Evolutionary conservation across 1,284 basidiomycete species (phyloP).

Genomic region (Naganishia albida): DNA sequence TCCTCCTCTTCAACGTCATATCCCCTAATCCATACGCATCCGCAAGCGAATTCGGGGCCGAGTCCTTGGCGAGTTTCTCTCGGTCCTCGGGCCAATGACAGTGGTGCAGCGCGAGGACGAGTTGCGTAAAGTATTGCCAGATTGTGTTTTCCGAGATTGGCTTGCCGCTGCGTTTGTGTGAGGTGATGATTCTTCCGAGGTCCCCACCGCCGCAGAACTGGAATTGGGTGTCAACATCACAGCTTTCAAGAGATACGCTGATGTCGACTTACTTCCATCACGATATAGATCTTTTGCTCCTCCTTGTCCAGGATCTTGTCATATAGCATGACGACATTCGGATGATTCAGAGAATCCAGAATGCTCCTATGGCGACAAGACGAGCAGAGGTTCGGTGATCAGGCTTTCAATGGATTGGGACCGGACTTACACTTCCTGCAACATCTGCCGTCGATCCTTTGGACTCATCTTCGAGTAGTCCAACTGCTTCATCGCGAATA

Average conservation of each 20-base stretch:
- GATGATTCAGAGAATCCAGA: slow-evolving; percentile 87
- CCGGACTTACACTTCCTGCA: slow-evolving; percentile 87
- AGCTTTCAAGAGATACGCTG: not conserved
- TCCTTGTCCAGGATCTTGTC: slow-evolving; percentile 78
- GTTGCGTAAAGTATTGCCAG: slow-evolving; percentile 94
- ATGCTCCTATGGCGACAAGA: slow-evolving; percentile 69
- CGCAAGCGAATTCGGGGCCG: slow-evolving; percentile 6
- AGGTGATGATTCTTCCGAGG: slow-evolving; percentile 77
- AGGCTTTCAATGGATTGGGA: not conserved
- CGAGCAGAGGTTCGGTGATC: not conserved
- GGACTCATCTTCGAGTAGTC: slow-evolving; percentile 94
- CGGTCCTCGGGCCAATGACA: slow-evolving; percentile 66
- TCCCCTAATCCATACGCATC: not conserved
- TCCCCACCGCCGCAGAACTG: slow-evolving; percentile 90
- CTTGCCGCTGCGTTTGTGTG: slow-evolving; percentile 56
- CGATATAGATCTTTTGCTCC: slow-evolving; percentile 85
- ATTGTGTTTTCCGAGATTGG: slow-evolving; percentile 85
- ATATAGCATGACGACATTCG: slow-evolving; percentile 74
- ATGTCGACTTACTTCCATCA: slow-evolving; percentile 70
- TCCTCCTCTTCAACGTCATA: slow-evolving; percentile 14
- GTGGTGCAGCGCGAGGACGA: slow-evolving; percentile 83
- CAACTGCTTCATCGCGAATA: slow-evolving; percentile 90
- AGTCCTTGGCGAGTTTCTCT: slow-evolving; percentile 31
- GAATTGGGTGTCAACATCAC: slow-evolving; percentile 15
- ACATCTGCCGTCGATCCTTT: slow-evolving; percentile 88